Evolutionary conservation across 768 basidiomycete genomes (phyloP), one percentile per base, ranked within the genome.

Genomic region (Rhizopogon vesiculosus): DNA sequence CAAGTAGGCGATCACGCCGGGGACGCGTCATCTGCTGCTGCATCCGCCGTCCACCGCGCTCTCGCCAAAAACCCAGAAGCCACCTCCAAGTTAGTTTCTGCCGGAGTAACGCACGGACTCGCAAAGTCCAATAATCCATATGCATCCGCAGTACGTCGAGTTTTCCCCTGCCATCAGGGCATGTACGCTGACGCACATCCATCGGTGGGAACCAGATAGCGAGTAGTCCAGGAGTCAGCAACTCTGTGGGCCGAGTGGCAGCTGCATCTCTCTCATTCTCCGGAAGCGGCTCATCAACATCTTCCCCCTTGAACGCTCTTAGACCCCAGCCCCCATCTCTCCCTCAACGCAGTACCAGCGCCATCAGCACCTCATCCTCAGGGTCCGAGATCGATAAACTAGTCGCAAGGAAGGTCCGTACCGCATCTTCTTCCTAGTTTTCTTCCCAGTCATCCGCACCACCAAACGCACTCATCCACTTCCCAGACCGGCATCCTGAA

Each of bases 241-340:
- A 66, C 49, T 73, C 78, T 9, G 69, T 78, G 38, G 83, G 83
- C 6, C 77, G 83, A 25, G 77, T 86, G 31, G 83, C 85, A 1
- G 82, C 85, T 5, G 79, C 82, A 3, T 76, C 82, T 18, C 65
- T 76, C 9, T 74, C 79, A 35, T 78, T 83, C 59, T 69, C 64
- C 6, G 56, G 59, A 13, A 51, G 43, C 13, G 41, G 46, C 2
- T 35, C 48, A 39, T 25, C 25, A 4, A 25, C 25, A 25, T 25
- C 25, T 25, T 5, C 25, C 25, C 25, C 25, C 25, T 25, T 3
- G 25, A 25, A 25, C 25, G 25, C 25, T 25, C 25, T 25, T 25
- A 25, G n/a, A 3, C n/a, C n/a, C 19, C 45, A 38, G 9, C 50
- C 52, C 29, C 62, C 70, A 13, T 60, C 54, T 39, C 60, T 60